phyloP scores from a whole-genome alignment of 768 basidiomycete species.

The Rhodotorula sphaerocarpa region DNA sequence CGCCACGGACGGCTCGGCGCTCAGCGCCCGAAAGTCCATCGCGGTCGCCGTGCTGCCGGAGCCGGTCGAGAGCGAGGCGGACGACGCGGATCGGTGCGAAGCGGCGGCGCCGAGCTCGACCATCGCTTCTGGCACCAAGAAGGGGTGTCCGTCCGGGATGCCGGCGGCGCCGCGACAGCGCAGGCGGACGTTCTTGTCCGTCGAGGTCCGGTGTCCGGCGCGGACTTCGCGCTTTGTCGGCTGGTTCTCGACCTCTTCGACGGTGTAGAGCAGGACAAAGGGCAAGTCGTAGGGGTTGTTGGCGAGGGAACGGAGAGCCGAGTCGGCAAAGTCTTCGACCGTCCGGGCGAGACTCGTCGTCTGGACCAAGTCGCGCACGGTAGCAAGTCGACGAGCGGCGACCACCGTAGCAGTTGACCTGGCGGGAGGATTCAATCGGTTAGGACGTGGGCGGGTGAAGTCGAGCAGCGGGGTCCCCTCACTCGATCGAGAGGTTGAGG shows the following conservation, averaged over 20 bases:
- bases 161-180: slow-evolving; percentile 18
- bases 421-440: neutral
- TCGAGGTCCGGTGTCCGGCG: slow-evolving; percentile 6
- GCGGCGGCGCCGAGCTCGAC: slow-evolving; percentile 12
- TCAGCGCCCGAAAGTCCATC: slow-evolving; percentile 13
- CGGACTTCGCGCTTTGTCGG: slow-evolving; percentile 16
- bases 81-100: slow-evolving; percentile 15
- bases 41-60: slow-evolving; percentile 18
- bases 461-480: neutral
- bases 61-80: slow-evolving; percentile 11
- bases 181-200: slow-evolving; percentile 19
- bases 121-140: slow-evolving; percentile 16
- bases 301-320: slow-evolving; percentile 12
- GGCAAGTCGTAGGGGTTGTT: slow-evolving; percentile 28
- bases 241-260: slow-evolving; percentile 5
- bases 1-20: neutral
- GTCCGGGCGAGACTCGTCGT: slow-evolving; percentile 21
- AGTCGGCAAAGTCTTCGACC: slow-evolving; percentile 15
- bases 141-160: slow-evolving; percentile 26
- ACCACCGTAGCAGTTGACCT: slow-evolving; percentile 11
- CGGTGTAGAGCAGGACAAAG: slow-evolving; percentile 25
- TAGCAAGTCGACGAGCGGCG: slow-evolving; percentile 14
- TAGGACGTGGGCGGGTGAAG: neutral
- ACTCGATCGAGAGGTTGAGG: slow-evolving; percentile 16
- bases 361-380: slow-evolving; percentile 23